These are phyloP conservation scores for Podospora tetraspora DNA, from an alignment of 495 filamentous ascomycete genomes.

Conservation along the genomic window DNA sequence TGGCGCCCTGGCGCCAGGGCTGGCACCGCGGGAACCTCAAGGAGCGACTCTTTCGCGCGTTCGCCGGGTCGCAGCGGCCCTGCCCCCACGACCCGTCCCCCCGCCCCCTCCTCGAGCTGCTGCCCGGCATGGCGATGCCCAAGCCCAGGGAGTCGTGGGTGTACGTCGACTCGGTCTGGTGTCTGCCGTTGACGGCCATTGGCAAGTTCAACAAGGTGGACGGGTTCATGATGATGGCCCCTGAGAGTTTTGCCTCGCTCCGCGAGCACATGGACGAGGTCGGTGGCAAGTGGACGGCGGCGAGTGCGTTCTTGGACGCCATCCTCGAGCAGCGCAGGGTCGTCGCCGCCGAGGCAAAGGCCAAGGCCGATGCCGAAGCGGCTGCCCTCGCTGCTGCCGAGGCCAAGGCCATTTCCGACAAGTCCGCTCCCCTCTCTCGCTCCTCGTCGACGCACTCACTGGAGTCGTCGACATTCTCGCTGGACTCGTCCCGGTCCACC, in stretches of 20 bases:
- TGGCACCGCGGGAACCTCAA: conserved; percentile 7
- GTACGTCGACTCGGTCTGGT: conserved; percentile 18
- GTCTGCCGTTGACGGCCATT: conserved; percentile 22
- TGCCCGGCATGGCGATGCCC: conserved; percentile 15
- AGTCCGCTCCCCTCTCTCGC: too few relatives aligned
- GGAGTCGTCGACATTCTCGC: too few relatives aligned
- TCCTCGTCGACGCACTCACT: too few relatives aligned
- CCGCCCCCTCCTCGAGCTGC: conserved; percentile 19
- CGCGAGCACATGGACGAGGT: background rate
- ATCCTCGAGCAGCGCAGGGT: too few relatives aligned
- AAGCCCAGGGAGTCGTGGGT: conserved; percentile 33
- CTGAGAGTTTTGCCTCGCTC: background rate
- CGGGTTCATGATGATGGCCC: background rate
- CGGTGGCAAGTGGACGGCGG: background rate
- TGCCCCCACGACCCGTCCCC: background rate
- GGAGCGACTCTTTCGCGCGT: conserved; percentile 28
- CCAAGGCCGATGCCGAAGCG: too few relatives aligned
- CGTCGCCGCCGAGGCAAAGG: too few relatives aligned
- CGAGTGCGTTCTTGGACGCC: background rate
- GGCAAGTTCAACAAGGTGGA: conserved; percentile 19
- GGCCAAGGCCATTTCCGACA: too few relatives aligned
- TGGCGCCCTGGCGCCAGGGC: conserved; percentile 27
- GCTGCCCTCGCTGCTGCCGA: too few relatives aligned
- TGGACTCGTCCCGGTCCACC: too few relatives aligned
- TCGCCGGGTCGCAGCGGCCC: conserved; percentile 18